A percentile compares a stretch with the other conserved stretches of the same genome.
phyloP scores from a whole-genome alignment of 495 filamentous ascomycete species.

The Aspergillus nanangensis region DNA sequence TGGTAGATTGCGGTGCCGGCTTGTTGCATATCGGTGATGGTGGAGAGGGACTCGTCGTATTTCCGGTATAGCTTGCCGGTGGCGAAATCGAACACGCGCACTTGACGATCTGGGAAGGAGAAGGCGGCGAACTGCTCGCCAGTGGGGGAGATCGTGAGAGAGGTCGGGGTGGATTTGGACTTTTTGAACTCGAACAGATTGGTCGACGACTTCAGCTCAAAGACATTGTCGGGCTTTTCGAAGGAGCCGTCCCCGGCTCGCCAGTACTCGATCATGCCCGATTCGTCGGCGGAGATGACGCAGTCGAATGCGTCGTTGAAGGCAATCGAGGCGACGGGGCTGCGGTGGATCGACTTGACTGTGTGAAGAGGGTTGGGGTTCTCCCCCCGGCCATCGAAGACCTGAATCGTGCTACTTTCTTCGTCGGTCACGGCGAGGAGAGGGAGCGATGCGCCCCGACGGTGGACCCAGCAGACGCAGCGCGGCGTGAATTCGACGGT shows the following conservation, averaged over 20 bases:
- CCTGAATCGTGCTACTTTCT: conserved; percentile 60
- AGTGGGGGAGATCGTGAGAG: conserved; percentile 82
- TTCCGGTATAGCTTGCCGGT: conserved; percentile 83
- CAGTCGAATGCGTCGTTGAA: conserved; percentile 90
- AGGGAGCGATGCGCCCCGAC: conserved; percentile 79
- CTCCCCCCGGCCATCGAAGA: conserved; percentile 90
- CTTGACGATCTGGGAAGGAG: conserved; percentile 88
- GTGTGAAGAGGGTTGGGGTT: conserved; percentile 67
- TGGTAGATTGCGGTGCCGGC: conserved; percentile 74
- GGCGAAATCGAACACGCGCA: conserved; percentile 89
- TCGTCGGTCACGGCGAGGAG: conserved; percentile 87
- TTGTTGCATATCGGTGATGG: conserved; percentile 90
- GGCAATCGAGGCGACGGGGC: conserved; percentile 73
- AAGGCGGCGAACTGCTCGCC: conserved; percentile 82
- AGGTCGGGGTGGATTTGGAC: conserved; percentile 78
- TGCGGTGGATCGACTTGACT: conserved; percentile 70
- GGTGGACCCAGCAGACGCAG: conserved; percentile 90
- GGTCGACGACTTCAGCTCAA: conserved; percentile 85
- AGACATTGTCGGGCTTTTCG: conserved; percentile 90
- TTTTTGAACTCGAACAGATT: conserved; percentile 97
- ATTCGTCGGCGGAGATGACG: conserved; percentile 81
- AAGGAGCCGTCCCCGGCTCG: conserved; percentile 64
- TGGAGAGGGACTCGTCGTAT: conserved; percentile 88
- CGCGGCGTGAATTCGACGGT: conserved; percentile 68
- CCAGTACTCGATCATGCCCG: conserved; percentile 98